A percentile compares a stretch with the other conserved stretches of the same genome.
Evolutionary conservation across 805 yeast genomes (phyloP).

Genomic region (Wickerhamiella sorbophila): DNA sequence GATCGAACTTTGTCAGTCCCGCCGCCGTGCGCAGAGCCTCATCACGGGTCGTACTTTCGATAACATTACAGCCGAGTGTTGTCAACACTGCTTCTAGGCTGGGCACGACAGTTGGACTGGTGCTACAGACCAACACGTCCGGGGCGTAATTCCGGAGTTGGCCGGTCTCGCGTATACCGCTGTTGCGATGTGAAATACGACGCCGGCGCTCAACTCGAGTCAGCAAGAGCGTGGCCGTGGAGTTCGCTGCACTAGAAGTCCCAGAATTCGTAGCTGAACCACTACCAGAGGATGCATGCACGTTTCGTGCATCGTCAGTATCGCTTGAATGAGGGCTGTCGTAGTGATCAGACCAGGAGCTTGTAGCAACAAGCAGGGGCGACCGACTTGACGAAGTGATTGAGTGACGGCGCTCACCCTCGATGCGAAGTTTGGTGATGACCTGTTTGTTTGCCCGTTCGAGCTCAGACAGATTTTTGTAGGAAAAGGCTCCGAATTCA

Average conservation of each 20-base stretch:
- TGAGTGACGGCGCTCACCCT: constrained; percentile 31
- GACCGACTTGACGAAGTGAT: constrained; percentile 26
- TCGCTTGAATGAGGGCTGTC: constrained; percentile 1
- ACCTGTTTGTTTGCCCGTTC: constrained; percentile 92
- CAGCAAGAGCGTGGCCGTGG: neutral
- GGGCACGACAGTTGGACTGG: constrained; percentile 68
- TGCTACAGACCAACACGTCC: constrained; percentile 68
- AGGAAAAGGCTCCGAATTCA: constrained; percentile 78
- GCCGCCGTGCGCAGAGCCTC: constrained; percentile 72
- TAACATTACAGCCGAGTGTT: constrained; percentile 64
- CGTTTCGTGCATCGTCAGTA: constrained; percentile 1
- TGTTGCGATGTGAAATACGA: constrained; percentile 28
- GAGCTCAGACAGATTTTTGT: constrained; percentile 73
- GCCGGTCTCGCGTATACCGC: constrained; percentile 4
- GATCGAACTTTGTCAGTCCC: constrained; percentile 69
- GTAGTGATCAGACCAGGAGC: neutral
- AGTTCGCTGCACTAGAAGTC: neutral
- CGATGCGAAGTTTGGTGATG: constrained; percentile 71
- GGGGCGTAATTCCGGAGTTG: constrained; percentile 6
- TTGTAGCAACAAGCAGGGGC: constrained; percentile 11
- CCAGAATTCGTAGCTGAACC: neutral
- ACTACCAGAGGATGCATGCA: constrained; percentile 5
- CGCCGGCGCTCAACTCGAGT: constrained; percentile 40
- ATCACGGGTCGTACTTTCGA: constrained; percentile 63
- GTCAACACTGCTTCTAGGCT: constrained; percentile 50